Base-by-base conservation (phyloP, 805 yeast species). In the Alloascoidea africana region DNA sequence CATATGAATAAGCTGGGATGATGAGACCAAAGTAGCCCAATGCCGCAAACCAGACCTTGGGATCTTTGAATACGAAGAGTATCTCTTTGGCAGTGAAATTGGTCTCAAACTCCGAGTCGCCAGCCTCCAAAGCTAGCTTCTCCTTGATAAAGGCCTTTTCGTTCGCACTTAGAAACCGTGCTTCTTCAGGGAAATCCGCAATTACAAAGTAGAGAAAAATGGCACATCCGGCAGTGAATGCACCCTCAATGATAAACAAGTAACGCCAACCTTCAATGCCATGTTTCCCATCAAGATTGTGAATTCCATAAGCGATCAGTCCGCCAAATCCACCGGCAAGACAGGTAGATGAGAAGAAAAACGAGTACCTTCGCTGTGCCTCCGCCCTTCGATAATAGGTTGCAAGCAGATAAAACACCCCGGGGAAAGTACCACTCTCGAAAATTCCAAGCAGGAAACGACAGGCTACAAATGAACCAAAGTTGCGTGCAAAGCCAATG, bases 261-360 rank as follows among this genome's bases (percentile, higher is more conserved):
- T 73, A 73, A 41, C 71, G 53, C 74, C 76, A 70, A 18, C 73
- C 71, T 17, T 54, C 60, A 33, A 60, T 48, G 2, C 69, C 68
- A 4, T 44, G 54, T 37, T 56, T 52, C 39, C 61, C 59, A 44
- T 72, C 64, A 46, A 79, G 60, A 32, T 72, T 73, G 46, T 71
- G 56, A 42, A 77, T 69, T 43, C 71, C 72, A 46, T 68, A 74
- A 4, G 87, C 85, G 45, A 80, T 65, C 18, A 82, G 73, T 41
- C 86, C 86, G 11, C 79, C 78, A 46, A 81, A 79, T 16, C 82
- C 86, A 52, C 91, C 87, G 2, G 87, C 83, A 39, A 81, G 62
- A 44, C 79, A 70, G 3, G 87, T 76, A 35, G 79, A 73, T 23
- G 78, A 62, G 58, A 80, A 78, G 56, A 80, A 79, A 38, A 74